Evolutionary conservation across 2,329 filamentous ascomycete species (phyloP), one percentile per base, ranked within the genome.

Genomic region (Colletotrichum cuscutae): DNA sequence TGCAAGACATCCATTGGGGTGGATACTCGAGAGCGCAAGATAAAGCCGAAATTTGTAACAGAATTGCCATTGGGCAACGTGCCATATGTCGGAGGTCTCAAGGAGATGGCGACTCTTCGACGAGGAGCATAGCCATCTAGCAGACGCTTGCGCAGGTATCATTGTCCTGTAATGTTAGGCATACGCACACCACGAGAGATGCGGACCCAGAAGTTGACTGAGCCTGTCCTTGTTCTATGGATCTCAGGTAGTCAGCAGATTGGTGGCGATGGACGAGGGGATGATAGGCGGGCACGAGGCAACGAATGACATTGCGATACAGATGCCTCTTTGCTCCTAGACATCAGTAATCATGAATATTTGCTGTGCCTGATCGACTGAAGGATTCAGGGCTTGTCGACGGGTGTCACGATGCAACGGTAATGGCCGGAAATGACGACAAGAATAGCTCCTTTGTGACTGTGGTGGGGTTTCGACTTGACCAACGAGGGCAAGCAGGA

Each of bases 391-490:
- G 32, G 53, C 69, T 19, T 68, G 69, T 62, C 52, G 32, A 35
- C 35, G 60, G 37, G 26, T 63, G 58, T 37, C 42, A 52, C 42
- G 53, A 64, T 69, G 53, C 30, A 59, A 64, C 24, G 35, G 42
- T 62, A 24, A 56, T 52, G 52, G 49, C 11, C 64, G 37, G 13
- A 12, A 35, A 62, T 68, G 68, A 52, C 68, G 64, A 71, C 32
- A 30, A 35, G 46, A 64, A 42, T 15, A 26, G 30, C 24, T 28
- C 35, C 19, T 11, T 49, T 8, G 42, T 49, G n/a, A n/a, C 19
- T 22, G 35, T 28, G 58, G 59, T 60, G 65, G 59, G 3, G 30
- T 56, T 56, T 46, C 32, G 46, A 46, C 26, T 56, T 32, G 54
- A 13, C 69, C 65, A 22, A 58, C 42, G 15, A 65, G 49, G 24